Evolutionary conservation across 139 green algal species (phyloP).

Genomic region (Chlamydomonas incerta): DNA sequence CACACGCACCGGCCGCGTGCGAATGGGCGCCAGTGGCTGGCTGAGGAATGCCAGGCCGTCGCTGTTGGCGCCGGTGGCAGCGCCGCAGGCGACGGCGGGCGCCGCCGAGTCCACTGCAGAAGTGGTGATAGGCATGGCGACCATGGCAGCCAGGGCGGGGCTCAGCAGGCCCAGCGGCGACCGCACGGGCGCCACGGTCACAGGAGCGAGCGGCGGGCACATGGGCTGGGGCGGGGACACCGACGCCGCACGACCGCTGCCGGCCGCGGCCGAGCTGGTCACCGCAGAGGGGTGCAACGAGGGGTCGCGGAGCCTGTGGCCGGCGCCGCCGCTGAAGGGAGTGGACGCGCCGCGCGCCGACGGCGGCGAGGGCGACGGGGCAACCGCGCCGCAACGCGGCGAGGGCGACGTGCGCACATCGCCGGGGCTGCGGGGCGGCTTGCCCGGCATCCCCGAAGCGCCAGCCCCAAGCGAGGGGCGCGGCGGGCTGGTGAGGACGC

Average conservation of each 20-base stretch:
- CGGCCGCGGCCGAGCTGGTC: background rate
- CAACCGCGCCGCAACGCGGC: background rate
- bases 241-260: background rate
- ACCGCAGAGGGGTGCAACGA: background rate
- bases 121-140: too few relatives aligned
- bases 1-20: background rate
- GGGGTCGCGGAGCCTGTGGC: constrained; percentile 11
- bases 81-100: background rate
- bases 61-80: background rate
- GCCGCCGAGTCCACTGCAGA: background rate
- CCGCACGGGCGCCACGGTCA: background rate
- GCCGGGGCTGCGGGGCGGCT: background rate
- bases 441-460: background rate
- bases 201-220: background rate
- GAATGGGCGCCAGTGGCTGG: constrained; percentile 30
- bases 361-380: background rate
- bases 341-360: background rate
- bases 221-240: background rate
- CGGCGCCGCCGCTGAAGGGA: background rate
- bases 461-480: too few relatives aligned
- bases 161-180: background rate
- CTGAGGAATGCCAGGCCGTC: background rate
- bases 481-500: too few relatives aligned
- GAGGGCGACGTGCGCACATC: constrained; percentile 5
- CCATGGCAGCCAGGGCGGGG: too few relatives aligned